Evolutionary conservation across 345 rosid species (phyloP).

Genomic region (Eutrema japonicum): DNA sequence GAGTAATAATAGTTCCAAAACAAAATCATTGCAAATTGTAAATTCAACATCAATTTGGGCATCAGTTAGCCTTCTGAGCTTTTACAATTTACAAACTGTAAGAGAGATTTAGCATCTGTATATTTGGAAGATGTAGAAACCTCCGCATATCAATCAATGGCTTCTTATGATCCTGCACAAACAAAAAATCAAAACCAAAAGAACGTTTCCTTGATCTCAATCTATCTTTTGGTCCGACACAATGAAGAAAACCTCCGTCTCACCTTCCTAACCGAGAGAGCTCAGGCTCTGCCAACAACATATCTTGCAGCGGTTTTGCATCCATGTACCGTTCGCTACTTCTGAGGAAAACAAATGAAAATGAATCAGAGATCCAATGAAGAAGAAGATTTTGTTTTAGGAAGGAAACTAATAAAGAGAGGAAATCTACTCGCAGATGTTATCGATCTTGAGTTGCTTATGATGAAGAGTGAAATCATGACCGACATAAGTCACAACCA

Average conservation of each 20-base stretch:
- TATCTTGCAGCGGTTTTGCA: conserved; percentile 56
- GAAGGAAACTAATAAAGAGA: conserved; percentile 12
- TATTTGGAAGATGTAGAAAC: conserved; percentile 6
- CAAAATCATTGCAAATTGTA: background rate
- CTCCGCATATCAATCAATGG: conserved; percentile 22
- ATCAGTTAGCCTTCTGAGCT: background rate
- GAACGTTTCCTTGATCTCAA: background rate
- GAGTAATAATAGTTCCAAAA: background rate
- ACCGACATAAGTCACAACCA: conserved; percentile 77
- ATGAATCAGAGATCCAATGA: conserved; percentile 16
- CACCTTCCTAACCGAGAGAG: conserved; percentile 80
- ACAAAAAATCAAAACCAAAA: background rate
- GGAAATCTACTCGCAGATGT: conserved; percentile 52
- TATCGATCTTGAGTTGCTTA: conserved; percentile 63
- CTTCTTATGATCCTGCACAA: conserved; percentile 50
- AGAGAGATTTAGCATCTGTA: conserved; percentile 7
- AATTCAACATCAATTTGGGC: background rate
- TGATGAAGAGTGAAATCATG: conserved; percentile 61
- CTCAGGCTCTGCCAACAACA: conserved; percentile 78
- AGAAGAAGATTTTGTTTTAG: background rate
- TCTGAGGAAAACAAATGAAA: conserved; percentile 14
- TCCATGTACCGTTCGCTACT: conserved; percentile 50
- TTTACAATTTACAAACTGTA: conserved; percentile 9
- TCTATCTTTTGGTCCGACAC: background rate
- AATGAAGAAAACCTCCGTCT: conserved; percentile 9